Evolutionary conservation across 495 filamentous ascomycete species (phyloP).

Genomic region (Daldinia vernicosa): DNA sequence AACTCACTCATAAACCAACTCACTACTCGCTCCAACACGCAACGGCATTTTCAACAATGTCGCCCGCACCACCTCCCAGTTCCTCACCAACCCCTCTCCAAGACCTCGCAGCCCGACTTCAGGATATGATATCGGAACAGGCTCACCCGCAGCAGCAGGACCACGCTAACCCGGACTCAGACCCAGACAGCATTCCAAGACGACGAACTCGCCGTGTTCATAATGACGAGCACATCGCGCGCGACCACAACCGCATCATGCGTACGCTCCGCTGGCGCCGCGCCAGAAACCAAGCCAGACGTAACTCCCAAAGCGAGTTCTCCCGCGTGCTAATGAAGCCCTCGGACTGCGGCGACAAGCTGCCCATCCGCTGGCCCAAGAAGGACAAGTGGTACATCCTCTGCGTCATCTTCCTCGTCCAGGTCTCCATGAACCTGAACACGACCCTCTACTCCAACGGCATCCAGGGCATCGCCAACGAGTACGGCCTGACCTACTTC

Average conservation of each 20-base stretch:
- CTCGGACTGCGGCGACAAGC: slow-evolving; percentile 49
- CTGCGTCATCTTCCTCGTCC: slow-evolving; percentile 24
- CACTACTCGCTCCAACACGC: neutral
- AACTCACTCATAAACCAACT: neutral
- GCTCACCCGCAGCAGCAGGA: neutral
- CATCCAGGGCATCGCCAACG: slow-evolving; percentile 63
- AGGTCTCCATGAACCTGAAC: slow-evolving; percentile 58
- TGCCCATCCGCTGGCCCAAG: slow-evolving; percentile 63
- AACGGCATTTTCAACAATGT: neutral
- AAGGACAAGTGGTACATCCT: slow-evolving; percentile 62
- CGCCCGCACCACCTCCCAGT: neutral
- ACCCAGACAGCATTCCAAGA: neutral
- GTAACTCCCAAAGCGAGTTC: neutral
- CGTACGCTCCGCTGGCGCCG: neutral
- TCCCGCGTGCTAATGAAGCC: slow-evolving; percentile 10
- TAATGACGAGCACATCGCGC: neutral
- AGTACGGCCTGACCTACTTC: slow-evolving; percentile 59
- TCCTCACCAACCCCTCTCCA: neutral
- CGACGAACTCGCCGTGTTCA: neutral
- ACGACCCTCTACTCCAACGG: slow-evolving; percentile 52
- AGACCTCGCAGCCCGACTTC: neutral
- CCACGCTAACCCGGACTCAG: neutral
- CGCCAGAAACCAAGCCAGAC: neutral
- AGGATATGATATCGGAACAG: neutral
- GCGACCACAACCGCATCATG: neutral